Base-by-base conservation (phyloP, 345 rosid genomes). In the Citrus sp. region DNA sequence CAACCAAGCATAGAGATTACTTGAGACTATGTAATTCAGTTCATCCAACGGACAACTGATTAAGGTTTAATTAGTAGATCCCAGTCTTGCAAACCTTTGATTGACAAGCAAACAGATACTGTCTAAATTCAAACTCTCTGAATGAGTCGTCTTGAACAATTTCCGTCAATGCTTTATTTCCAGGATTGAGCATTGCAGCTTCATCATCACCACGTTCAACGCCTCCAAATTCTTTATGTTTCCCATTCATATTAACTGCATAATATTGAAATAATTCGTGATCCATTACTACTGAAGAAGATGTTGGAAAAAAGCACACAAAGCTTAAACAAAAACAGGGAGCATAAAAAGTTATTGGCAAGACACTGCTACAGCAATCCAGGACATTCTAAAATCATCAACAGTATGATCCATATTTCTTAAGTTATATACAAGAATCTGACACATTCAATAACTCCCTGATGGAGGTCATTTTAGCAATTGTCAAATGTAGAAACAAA, bases 61-160 rank as follows among this genome's bases (percentile, higher is more conserved):
- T 28, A 74, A 74, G 56, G 35, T 68, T 67, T 80, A 73, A 78
- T 30, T 81, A 71, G 77, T 74, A 77, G 78, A 40, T 72, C 64
- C 70, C 74, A 74, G 74, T 81, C 69, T 49, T 80, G 78, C 85
- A 42, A 61, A 96, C 99, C 97, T 89, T 87, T 73, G 97, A 90
- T 80, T 96, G 98, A 81, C 93, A 92, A 73, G 97, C 94, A 85
- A 96, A 93, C 73, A 94, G 91, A 87, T 94, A 96, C 81, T 94
- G 98, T 82, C 95, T 90, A 86, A 94, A 96, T 65, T 96, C 99
- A 78, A 92, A 96, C 82, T 92, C 99, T 80, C 95, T 88, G 78
- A 93, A 95, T 46, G 94, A 91, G 82, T 92, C 98, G 87, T 95
- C 97, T 87, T 93, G 96, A 81, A 92, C 93, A 82, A 96, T 88